phyloP scores from a whole-genome alignment of 306 rosid genomes.

The Rosa rugosa region DNA sequence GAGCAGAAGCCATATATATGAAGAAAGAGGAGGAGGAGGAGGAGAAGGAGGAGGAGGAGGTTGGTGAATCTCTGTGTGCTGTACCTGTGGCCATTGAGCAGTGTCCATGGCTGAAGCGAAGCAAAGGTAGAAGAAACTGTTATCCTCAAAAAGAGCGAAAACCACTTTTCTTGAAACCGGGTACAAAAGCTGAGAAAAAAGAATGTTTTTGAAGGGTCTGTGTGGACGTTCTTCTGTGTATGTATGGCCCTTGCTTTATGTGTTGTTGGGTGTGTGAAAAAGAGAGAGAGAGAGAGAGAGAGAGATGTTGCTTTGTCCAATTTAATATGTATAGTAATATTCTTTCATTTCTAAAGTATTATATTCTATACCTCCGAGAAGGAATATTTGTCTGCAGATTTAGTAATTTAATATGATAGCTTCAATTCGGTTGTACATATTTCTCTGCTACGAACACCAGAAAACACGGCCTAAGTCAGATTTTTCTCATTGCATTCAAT shows the following conservation, averaged over 20 bases:
- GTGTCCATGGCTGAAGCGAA: conserved; percentile 63
- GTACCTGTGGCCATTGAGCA: conserved; percentile 85
- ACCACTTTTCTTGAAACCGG: conserved; percentile 29
- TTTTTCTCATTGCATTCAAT: not conserved
- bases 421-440: not conserved
- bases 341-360: conserved; percentile 18
- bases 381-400: conserved; percentile 34
- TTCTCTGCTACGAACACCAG: not conserved
- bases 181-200: conserved; percentile 33
- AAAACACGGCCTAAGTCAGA: conserved; percentile 3
- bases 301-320: not conserved
- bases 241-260: conserved; percentile 41
- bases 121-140: conserved; percentile 18
- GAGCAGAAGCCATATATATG: not conserved
- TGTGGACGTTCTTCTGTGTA: conserved; percentile 38
- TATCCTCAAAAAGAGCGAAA: conserved; percentile 22
- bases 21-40: not conserved
- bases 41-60: not conserved
- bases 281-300: conserved; percentile 19
- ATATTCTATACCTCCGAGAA: conserved; percentile 13
- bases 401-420: conserved; percentile 14
- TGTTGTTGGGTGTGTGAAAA: conserved; percentile 1
- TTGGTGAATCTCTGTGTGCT: not conserved
- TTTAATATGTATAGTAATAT: conserved; percentile 16
- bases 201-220: conserved; percentile 33